phyloP scores from a whole-genome alignment of 202 grass and related monocot genomes.

The Eragrostis tef region DNA sequence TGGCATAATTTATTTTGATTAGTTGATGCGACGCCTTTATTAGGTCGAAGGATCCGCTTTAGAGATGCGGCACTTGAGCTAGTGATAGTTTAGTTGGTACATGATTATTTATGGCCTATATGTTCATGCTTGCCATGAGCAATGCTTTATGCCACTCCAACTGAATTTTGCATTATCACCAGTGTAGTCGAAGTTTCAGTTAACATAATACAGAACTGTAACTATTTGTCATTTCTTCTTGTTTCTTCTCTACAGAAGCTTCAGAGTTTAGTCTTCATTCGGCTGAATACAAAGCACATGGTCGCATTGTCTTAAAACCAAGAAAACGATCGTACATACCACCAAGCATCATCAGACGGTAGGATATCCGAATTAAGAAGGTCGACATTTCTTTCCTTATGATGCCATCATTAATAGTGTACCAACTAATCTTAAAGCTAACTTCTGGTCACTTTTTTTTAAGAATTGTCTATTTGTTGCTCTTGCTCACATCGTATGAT shows the following conservation, averaged over 20 bases:
- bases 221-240: background rate
- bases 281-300: background rate
- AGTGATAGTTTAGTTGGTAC: constrained; percentile 21
- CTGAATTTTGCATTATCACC: background rate
- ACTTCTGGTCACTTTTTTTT: background rate
- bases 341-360: constrained; percentile 17
- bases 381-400: background rate
- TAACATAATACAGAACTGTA: background rate
- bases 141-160: background rate
- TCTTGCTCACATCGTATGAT: constrained; percentile 21
- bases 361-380: constrained; percentile 15
- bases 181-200: background rate
- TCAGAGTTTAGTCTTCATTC: background rate
- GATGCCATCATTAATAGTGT: background rate
- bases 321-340: background rate
- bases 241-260: background rate
- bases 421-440: background rate
- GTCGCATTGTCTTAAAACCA: background rate
- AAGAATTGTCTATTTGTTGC: background rate
- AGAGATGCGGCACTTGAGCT: constrained; percentile 24
- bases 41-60: constrained; percentile 50
- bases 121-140: background rate
- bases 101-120: background rate
- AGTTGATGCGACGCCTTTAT: constrained; percentile 33
- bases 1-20: constrained; percentile 36